Percentiles rank a stretch among this genome's conserved stretches.
phyloP scores from a whole-genome alignment of 192 early-diverging fungal genomes.

The Diversispora epigaea region DNA sequence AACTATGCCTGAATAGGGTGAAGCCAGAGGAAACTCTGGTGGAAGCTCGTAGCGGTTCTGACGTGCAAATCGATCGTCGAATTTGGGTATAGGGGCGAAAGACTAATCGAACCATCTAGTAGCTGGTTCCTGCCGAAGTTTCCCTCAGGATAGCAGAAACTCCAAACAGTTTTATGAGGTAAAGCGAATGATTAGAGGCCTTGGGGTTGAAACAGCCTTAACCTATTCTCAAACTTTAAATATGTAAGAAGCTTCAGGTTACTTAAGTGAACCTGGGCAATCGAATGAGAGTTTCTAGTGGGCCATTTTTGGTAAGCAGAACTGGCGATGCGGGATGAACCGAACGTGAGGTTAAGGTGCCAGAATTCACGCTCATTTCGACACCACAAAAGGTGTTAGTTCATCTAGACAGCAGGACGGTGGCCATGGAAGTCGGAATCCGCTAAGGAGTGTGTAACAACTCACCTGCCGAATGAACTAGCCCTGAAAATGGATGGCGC shows the following conservation, averaged over 20 bases:
- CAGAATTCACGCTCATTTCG: too few relatives aligned
- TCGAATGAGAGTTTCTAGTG: slow-evolving; percentile 82
- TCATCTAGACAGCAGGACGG: too few relatives aligned
- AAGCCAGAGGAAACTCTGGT: too few relatives aligned
- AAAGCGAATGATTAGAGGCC: slow-evolving; percentile 86
- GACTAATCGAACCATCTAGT: slow-evolving; percentile 84
- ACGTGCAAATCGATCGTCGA: slow-evolving; percentile 78
- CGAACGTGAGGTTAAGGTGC: slow-evolving; percentile 73
- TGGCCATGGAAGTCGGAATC: too few relatives aligned
- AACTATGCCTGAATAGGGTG: too few relatives aligned
- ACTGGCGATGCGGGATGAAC: slow-evolving; percentile 88
- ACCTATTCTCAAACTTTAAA: slow-evolving; percentile 86
- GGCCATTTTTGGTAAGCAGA: slow-evolving; percentile 90
- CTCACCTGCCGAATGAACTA: too few relatives aligned
- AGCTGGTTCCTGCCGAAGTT: slow-evolving; percentile 84
- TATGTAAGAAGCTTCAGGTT: slow-evolving; percentile 69
- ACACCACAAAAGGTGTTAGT: too few relatives aligned
- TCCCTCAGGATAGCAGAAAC: slow-evolving; percentile 81
- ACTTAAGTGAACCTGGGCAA: slow-evolving; percentile 65
- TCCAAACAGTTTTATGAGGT: slow-evolving; percentile 60
- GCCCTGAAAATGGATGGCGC: too few relatives aligned
- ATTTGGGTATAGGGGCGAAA: slow-evolving; percentile 80
- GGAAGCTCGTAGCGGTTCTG: slow-evolving; percentile 73
- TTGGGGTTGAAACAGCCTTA: too few relatives aligned
- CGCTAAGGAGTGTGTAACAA: too few relatives aligned